Evolutionary conservation across 2,329 filamentous ascomycete species (phyloP).

Genomic region (Diaporthe sp.): DNA sequence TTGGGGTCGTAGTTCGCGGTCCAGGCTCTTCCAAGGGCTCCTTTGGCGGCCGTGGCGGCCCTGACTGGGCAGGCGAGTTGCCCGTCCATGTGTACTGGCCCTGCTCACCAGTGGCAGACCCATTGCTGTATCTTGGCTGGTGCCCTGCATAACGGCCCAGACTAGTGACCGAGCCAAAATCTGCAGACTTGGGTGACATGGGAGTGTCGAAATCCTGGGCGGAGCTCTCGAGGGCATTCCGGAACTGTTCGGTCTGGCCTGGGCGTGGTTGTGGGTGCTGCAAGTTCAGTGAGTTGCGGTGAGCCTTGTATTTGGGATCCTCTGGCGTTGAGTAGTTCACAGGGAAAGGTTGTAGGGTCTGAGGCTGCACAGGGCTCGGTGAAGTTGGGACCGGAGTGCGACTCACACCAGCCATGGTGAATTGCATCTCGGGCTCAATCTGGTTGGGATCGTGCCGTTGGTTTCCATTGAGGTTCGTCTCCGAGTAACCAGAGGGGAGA

Average conservation of each 20-base stretch:
- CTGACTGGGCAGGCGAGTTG: constrained; percentile 58
- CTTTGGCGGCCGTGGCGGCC: constrained; percentile 73
- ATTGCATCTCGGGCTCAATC: constrained; percentile 42
- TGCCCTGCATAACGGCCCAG: constrained; percentile 65
- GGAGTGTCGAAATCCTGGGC: constrained; percentile 77
- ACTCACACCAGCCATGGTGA: constrained; percentile 41
- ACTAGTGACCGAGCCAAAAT: constrained; percentile 75
- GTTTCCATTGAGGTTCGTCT: constrained; percentile 60
- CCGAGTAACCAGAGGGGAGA: constrained; percentile 69
- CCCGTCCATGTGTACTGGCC: constrained; percentile 41
- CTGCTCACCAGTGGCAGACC: constrained; percentile 53
- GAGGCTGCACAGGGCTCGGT: constrained; percentile 50
- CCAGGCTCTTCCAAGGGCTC: constrained; percentile 66
- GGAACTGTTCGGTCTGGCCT: constrained; percentile 81
- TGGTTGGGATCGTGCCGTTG: constrained; percentile 45
- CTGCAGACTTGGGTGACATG: constrained; percentile 71
- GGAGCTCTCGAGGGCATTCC: constrained; percentile 80
- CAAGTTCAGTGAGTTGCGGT: constrained; percentile 84
- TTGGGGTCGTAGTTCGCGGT: constrained; percentile 58
- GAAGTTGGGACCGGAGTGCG: constrained; percentile 39
- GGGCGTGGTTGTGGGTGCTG: constrained; percentile 84
- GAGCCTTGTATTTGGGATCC: constrained; percentile 85
- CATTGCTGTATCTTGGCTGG: constrained; percentile 63
- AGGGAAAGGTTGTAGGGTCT: constrained; percentile 46
- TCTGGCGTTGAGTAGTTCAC: constrained; percentile 63